Base-by-base conservation (phyloP, 495 filamentous ascomycete genomes). In the Ascodesmis nigricans region DNA sequence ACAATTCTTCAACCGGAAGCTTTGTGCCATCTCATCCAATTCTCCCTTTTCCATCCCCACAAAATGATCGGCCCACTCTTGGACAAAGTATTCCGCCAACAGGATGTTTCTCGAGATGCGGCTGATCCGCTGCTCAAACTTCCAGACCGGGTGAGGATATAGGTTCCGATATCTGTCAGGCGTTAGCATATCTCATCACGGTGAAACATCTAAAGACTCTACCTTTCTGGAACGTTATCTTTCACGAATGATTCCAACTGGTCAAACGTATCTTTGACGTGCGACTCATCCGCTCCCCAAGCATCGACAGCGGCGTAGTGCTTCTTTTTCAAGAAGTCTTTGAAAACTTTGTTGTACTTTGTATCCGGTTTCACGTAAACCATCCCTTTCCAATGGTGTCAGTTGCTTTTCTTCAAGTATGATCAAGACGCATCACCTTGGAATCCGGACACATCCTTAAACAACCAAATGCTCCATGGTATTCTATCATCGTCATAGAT, bases 401-500 rank as follows among this genome's bases (percentile, higher is more conserved):
- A n/a, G n/a, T n/a, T n/a, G n/a, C n/a, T n/a, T n/a, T n/a, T n/a
- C n/a, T n/a, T n/a, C n/a, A n/a, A n/a, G n/a, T n/a, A 25, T 25
- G 6, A n/a, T 6, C n/a, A 6, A 6, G n/a, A n/a, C n/a, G n/a
- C n/a, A n/a, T n/a, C 33, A 29, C 30, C 69, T 48, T 73, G 68
- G 28, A 64, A 58, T 3, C 67, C 68, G n/a, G n/a, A n/a, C 38
- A 74, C 66, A 38, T 75, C 68, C 33, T 73, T 73, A 52, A 73
- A 74, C 0, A 67, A 47, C 69, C 68, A 74, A 45, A 74, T 73
- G 26, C 55, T 62, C 69, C 68, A 74, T 41, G 56, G 54, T 33
- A 71, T 64, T 33, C 58, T 44, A 29, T 65, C 56, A 35, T 66
- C 57, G 19, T 63, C 57, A 50, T 73, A 72, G 34, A 73, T 66